These are phyloP conservation scores for Xylaria cubensis DNA, from an alignment of 495 filamentous ascomycete genomes.

Conservation along the genomic window DNA sequence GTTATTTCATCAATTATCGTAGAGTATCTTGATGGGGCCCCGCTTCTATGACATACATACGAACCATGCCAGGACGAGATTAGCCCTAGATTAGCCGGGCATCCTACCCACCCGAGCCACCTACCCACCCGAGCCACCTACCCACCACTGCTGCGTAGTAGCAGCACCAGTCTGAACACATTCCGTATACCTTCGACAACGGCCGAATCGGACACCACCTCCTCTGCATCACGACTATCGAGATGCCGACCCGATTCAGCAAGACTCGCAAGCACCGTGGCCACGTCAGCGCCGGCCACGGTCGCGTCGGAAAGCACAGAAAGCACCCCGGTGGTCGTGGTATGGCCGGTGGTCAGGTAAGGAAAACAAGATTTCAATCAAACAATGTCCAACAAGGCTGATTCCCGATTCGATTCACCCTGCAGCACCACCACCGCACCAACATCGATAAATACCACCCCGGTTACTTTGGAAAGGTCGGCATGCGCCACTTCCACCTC, in stretches of 20 bases:
- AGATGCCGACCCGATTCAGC: conserved; percentile 82
- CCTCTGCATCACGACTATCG: conserved; percentile 38
- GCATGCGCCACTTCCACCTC: conserved; percentile 97
- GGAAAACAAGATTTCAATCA: not conserved
- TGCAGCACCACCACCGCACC: conserved; percentile 84
- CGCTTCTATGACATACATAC: not conserved
- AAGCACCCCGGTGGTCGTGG: conserved; percentile 94
- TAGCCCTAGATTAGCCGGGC: conserved; percentile 30
- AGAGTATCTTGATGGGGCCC: no score
- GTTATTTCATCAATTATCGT: no score
- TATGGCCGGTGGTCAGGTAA: conserved; percentile 86
- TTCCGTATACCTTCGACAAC: conserved; percentile 27
- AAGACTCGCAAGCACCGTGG: conserved; percentile 92
- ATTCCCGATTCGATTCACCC: not conserved
- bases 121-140: no score
- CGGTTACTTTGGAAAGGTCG: conserved; percentile 94
- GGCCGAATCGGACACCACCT: conserved; percentile 23
- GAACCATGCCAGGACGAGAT: conserved; percentile 14
- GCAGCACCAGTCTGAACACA: conserved; percentile 3
- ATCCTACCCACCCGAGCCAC: conserved; percentile 24
- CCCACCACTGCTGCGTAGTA: not conserved
- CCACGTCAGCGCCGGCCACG: conserved; percentile 92
- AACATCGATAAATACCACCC: conserved; percentile 79
- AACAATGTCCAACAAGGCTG: conserved; percentile 1
- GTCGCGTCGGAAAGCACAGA: conserved; percentile 91